Base-by-base conservation (phyloP, 768 basidiomycete species). In the Agaricus sinodeliciosus region DNA sequence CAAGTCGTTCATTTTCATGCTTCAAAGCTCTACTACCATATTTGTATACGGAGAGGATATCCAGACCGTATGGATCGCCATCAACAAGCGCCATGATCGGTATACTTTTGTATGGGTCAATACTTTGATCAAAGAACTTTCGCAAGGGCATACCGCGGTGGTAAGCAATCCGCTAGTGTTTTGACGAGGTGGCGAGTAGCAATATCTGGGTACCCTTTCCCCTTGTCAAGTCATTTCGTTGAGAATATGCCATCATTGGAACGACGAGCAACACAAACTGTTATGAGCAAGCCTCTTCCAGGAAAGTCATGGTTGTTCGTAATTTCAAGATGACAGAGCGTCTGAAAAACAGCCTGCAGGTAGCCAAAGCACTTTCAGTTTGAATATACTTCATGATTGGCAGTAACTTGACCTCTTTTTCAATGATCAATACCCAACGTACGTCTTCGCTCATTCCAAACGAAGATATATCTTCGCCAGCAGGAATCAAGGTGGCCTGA, bases 201-300 rank as follows among this genome's bases (percentile, higher is more conserved):
- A 3, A 96, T 68, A 63, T 99, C 96, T 0, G 96, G 96, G 67
- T 95, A 98, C 2, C 96, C 96, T 65, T 96, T 98, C 0, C 96
- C 96, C 94, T 96, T 49, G 12, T 27, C 35, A 13, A 28, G 31
- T 48, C 27, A 27, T 36, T 15, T 26, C 27, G 28, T 40, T 25
- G 18, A 18, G 31, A 25, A 9, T 26, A 35, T 35, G 28, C 22
- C 25, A 19, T 27, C 8, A 50, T 9, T 46, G 15, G 28, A 41
- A 35, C 13, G 34, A 26, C 31, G 40, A 8, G 47, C 28, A 41
- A 8, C 9, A 50, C 65, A 44, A 56, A 90, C 94, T 4, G 94
- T 95, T 60, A 95, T 76, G 40, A 93, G 72, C 16, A 94, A 63
- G 1, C 92, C 94, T 35, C 70, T 66, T 0, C 88, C 85, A 1